Conservation (phyloP, 2,329 filamentous ascomycete species). For the Fusarium sororula region DNA sequence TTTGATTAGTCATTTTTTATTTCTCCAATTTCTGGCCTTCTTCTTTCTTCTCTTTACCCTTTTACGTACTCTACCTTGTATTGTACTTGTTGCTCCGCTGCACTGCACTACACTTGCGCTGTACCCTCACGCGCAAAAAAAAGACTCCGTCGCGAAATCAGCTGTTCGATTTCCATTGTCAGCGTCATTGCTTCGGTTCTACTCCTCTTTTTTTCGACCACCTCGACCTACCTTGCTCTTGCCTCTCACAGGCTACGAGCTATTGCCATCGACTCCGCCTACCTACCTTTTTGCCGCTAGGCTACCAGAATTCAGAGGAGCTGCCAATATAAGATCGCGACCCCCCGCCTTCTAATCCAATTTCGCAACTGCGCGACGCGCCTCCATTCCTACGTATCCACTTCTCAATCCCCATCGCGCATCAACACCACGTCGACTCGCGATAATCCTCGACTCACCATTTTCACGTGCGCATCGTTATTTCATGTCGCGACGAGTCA, state of each 20-base stretch:
- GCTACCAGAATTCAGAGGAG: conserved; percentile 24
- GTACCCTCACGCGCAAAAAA: not conserved
- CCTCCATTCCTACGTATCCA: conserved; percentile 31
- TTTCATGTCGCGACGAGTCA: conserved; percentile 51
- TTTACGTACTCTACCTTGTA: conserved; percentile 5
- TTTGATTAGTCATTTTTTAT: conserved; percentile 25
- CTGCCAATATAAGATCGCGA: conserved; percentile 31
- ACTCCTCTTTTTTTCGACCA: conserved; percentile 21
- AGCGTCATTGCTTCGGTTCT: conserved; percentile 28
- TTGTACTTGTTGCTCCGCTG: not conserved
- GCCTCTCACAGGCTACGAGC: conserved; percentile 26
- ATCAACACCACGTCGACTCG: conserved; percentile 15
- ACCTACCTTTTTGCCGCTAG: conserved; percentile 15
- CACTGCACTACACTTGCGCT: not conserved
- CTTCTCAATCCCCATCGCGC: conserved; percentile 25
- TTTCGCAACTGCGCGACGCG: conserved; percentile 35
- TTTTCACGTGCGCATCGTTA: conserved; percentile 15
- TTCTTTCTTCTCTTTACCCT: not conserved
- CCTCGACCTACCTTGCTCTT: conserved; percentile 18
- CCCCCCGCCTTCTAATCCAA: conserved; percentile 22
- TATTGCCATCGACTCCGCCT: conserved; percentile 34
- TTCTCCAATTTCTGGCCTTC: not conserved
- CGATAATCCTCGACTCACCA: not conserved
- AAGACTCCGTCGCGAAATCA: conserved; percentile 4
- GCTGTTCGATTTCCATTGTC: conserved; percentile 17